Evolutionary conservation across 305 asterid genomes (phyloP).

Genomic region (Fraxinus latifolia): DNA sequence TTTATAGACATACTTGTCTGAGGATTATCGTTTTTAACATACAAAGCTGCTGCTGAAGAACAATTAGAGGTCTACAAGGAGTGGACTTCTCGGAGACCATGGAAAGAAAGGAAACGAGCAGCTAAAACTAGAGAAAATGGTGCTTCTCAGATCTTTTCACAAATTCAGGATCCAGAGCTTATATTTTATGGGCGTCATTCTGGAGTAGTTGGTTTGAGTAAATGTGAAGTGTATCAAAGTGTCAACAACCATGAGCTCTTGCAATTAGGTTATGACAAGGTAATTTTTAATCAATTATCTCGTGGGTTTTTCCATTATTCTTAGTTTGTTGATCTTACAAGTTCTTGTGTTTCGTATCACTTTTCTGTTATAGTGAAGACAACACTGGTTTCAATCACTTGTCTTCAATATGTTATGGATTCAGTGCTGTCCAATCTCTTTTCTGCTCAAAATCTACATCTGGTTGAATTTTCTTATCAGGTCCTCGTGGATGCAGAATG

Average conservation of each 20-base stretch:
- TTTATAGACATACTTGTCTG: constrained; percentile 18
- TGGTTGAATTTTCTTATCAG: constrained; percentile 43
- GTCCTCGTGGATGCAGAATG: constrained; percentile 98
- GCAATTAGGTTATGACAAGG: constrained; percentile 78
- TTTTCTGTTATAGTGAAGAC: background rate
- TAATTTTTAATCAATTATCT: constrained; percentile 15
- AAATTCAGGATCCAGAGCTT: constrained; percentile 70
- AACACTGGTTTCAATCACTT: background rate
- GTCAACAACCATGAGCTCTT: constrained; percentile 36
- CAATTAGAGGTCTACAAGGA: constrained; percentile 46
- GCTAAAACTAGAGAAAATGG: constrained; percentile 48
- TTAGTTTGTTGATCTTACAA: background rate
- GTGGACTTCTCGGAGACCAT: constrained; percentile 72
- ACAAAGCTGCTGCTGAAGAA: constrained; percentile 32
- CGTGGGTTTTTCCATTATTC: background rate
- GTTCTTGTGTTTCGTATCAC: constrained; percentile 1
- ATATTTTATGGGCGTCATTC: constrained; percentile 69
- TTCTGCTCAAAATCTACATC: constrained; percentile 20
- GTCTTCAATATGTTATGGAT: background rate
- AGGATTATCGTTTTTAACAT: constrained; percentile 24
- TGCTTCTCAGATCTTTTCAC: constrained; percentile 30
- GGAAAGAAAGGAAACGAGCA: constrained; percentile 78
- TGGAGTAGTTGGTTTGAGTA: constrained; percentile 76
- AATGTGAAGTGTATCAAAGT: constrained; percentile 39
- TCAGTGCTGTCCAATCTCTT: background rate